Evolutionary conservation across 352 stramenopile species (phyloP), one percentile per base, ranked within the genome.

Genomic region (Pythium aristosporum): DNA sequence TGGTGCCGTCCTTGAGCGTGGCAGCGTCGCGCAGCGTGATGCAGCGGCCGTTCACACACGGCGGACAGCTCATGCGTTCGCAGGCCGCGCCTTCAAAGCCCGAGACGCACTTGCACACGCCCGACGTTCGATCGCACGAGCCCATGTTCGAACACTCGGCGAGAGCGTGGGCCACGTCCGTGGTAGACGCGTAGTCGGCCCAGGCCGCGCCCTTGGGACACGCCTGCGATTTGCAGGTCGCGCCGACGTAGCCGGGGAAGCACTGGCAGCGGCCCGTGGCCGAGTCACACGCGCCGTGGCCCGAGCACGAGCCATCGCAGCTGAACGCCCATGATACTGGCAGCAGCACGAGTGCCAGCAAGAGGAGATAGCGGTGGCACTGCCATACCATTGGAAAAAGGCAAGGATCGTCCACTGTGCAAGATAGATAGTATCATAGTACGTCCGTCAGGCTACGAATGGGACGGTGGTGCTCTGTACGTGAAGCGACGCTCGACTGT

Each of bases 61-160:
- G 41, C 3, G 79, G 83, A 36, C 80, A 90, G 13, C 74, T 65
- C 63, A 90, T 78, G 63, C 77, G 69, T 57, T 90, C 79, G 65
- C 91, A 98, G 3, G 90, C 90, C 10, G 76, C 72, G 32, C 85
- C 85, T 69, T 90, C 79, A 60, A 89, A 92, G 50, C 83, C 80
- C 11, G 61, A 28, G 30, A 81, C 65, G 58, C 85, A 91, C 28
- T 60, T 62, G 58, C 83, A 94, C 15, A 61, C 51, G 10, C 93
- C 93, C 0, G 73, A 87, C 3, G 57, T 66, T 42, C 85, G 75
- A 67, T 97, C 81, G 66, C 92, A 98, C 23, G 74, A 41, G 47
- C 92, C 92, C 75, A 89, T 91, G 60, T 87, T 85, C 47, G 79
- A 90, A 63, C 92, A 98, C 63, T 98, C 91, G 12, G 74, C 80